phyloP scores from a whole-genome alignment of 768 basidiomycete genomes.

The Strobilomyces dryophilus region DNA sequence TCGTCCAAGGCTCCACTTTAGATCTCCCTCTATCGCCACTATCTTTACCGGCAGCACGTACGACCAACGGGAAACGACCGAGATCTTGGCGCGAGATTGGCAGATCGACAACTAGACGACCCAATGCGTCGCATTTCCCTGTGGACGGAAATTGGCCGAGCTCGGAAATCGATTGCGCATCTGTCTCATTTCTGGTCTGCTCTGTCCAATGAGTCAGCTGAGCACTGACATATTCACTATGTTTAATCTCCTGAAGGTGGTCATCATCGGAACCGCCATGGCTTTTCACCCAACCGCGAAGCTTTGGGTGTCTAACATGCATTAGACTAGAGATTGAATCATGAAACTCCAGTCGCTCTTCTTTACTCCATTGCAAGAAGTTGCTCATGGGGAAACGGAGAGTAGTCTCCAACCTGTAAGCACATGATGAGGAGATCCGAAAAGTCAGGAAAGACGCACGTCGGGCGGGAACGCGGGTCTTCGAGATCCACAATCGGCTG shows the following conservation, averaged over 20 bases:
- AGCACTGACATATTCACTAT: neutral
- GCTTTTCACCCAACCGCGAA: neutral
- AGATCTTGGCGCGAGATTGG: too few relatives aligned
- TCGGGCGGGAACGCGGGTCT: conserved; percentile 1
- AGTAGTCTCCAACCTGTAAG: neutral
- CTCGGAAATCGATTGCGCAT: too few relatives aligned
- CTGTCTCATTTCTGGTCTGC: too few relatives aligned
- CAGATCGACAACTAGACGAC: too few relatives aligned
- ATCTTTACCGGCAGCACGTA: too few relatives aligned
- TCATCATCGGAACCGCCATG: neutral
- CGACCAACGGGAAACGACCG: too few relatives aligned
- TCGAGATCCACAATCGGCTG: neutral
- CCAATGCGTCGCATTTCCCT: too few relatives aligned
- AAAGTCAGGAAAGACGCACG: neutral
- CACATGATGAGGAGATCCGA: neutral
- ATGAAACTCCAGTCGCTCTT: neutral
- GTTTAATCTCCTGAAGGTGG: neutral
- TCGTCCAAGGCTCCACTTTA: too few relatives aligned
- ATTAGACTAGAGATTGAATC: neutral
- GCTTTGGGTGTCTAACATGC: neutral
- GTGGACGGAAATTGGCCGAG: too few relatives aligned
- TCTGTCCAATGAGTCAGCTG: too few relatives aligned
- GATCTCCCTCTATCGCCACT: too few relatives aligned
- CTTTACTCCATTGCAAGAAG: neutral
- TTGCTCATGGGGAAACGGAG: neutral